These are phyloP conservation scores for Chlorociboria aeruginascens DNA, from an alignment of 495 filamentous ascomycete species.

Conservation along the genomic window DNA sequence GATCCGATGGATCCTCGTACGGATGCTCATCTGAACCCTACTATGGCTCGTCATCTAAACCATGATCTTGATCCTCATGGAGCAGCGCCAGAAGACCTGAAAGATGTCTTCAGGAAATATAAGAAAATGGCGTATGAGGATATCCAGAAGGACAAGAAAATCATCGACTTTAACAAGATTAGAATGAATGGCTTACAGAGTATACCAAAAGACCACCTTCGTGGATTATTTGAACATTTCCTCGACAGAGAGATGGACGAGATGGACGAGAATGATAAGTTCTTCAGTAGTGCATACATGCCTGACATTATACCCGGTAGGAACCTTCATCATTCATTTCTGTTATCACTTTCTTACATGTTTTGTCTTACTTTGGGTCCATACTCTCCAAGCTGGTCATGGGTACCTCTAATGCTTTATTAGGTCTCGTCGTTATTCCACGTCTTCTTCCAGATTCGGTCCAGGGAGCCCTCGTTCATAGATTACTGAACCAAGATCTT, in stretches of 20 bases:
- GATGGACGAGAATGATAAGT: not conserved
- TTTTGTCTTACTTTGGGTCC: not conserved
- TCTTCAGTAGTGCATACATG: not conserved
- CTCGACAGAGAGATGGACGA: not conserved
- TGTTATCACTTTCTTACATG: not conserved
- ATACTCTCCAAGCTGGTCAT: not conserved
- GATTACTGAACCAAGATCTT: constrained; percentile 70
- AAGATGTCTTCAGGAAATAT: constrained; percentile 45
- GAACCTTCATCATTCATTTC: not conserved
- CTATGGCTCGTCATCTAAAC: not conserved
- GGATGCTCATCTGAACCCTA: no score
- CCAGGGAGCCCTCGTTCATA: constrained; percentile 54
- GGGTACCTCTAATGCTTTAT: not conserved
- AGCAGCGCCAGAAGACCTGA: constrained; percentile 53
- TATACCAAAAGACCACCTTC: not conserved
- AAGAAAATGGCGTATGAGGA: constrained; percentile 24
- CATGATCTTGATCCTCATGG: constrained; percentile 52
- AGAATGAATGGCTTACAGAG: not conserved
- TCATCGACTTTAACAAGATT: not conserved
- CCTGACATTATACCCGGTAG: not conserved
- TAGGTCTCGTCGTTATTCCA: constrained; percentile 68
- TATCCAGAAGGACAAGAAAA: constrained; percentile 27
- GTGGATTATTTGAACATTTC: not conserved
- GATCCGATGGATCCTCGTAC: no score
- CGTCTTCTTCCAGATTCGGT: constrained; percentile 52